These are phyloP conservation scores for Sporothrix variecibatus DNA, from an alignment of 2,329 filamentous ascomycete species.

Conservation along the genomic window DNA sequence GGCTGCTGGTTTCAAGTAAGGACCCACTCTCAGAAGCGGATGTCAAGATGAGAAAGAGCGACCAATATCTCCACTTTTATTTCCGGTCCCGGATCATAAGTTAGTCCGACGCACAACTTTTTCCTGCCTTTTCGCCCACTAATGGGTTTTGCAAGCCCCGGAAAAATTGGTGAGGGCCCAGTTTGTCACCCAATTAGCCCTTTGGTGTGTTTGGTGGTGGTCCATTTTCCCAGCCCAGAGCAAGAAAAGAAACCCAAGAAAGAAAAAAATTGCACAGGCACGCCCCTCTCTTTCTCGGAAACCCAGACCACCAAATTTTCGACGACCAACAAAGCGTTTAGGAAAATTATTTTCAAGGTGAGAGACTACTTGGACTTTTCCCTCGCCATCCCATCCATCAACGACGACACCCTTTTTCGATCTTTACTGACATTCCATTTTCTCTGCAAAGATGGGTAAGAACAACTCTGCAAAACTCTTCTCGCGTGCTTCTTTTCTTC, in stretches of 20 bases:
- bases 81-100: constrained; percentile 19
- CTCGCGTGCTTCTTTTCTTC: constrained; percentile 34
- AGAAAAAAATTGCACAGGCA: constrained; percentile 27
- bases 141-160: constrained; percentile 25
- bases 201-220: no score
- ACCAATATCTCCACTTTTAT: background rate
- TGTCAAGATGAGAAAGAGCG: background rate
- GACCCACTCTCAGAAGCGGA: background rate
- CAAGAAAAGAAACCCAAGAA: background rate
- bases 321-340: constrained; percentile 31
- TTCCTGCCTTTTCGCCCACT: constrained; percentile 13
- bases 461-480: constrained; percentile 33
- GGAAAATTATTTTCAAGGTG: constrained; percentile 33
- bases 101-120: constrained; percentile 31
- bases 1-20: background rate
- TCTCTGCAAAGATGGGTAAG: constrained; percentile 60
- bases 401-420: constrained; percentile 36
- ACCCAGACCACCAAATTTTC: constrained; percentile 30
- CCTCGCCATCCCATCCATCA: constrained; percentile 23
- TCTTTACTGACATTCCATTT: constrained; percentile 27
- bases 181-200: background rate
- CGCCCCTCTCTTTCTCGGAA: constrained; percentile 12
- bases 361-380: constrained; percentile 26
- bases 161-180: constrained; percentile 15
- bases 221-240: background rate